phyloP scores from a whole-genome alignment of 257 asterid species.

The Solanum lycopersicoides region DNA sequence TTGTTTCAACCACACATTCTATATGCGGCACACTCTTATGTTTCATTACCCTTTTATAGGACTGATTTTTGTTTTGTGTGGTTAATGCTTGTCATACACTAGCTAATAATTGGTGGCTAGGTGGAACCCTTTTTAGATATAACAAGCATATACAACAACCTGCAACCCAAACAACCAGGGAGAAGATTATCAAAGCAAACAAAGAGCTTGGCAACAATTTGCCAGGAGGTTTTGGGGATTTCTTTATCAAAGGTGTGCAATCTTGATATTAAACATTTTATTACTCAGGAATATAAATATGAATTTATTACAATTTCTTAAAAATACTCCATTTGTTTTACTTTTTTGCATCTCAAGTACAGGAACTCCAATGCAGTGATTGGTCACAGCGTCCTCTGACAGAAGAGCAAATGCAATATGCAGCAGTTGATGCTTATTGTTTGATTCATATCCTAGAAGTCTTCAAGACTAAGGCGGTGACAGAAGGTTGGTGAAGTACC shows the following conservation, averaged over 20 bases:
- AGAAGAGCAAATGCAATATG: conserved; percentile 75
- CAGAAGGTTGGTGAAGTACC: conserved; percentile 47
- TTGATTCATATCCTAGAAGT: conserved; percentile 60
- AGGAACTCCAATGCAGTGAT: conserved; percentile 98
- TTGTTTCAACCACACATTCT: not conserved
- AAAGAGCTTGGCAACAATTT: conserved; percentile 78
- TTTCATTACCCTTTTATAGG: not conserved
- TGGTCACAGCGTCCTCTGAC: conserved; percentile 93
- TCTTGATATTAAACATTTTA: not conserved
- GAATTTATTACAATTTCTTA: not conserved
- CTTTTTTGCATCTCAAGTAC: not conserved
- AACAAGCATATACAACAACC: conserved; percentile 45
- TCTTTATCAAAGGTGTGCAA: conserved; percentile 63
- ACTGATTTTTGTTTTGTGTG: not conserved
- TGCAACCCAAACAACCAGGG: conserved; percentile 47
- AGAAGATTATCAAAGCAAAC: conserved; percentile 48
- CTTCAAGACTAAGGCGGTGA: conserved; percentile 47
- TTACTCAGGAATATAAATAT: not conserved
- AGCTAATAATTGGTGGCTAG: conserved; percentile 23
- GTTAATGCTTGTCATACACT: not conserved
- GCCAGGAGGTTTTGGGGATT: conserved; percentile 73
- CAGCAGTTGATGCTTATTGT: conserved; percentile 84
- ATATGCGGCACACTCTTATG: not conserved
- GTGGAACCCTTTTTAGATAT: conserved; percentile 86
- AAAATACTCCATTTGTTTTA: not conserved